phyloP scores from a whole-genome alignment of 495 filamentous ascomycete genomes.

The Penicillium egyptiacum region DNA sequence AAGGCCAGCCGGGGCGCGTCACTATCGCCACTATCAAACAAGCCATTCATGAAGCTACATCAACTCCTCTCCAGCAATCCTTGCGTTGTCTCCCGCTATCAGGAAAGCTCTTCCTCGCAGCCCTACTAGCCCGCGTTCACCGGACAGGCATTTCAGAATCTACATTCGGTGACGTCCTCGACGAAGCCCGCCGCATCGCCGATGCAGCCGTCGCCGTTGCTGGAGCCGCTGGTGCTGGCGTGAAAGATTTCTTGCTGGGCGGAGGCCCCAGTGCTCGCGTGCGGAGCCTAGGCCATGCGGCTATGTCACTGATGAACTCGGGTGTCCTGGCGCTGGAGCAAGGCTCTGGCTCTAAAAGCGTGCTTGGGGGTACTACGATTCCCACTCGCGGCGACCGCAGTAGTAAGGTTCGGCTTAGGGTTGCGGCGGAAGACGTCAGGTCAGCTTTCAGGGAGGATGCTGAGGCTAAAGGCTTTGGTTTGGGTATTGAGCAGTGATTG shows the following conservation, averaged over 20 bases:
- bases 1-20: conserved; percentile 57
- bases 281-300: conserved; percentile 66
- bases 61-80: conserved; percentile 84
- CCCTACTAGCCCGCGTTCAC: conserved; percentile 73
- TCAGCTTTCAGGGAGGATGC: conserved; percentile 84
- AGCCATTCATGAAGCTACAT: conserved; percentile 93
- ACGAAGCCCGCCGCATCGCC: conserved; percentile 80
- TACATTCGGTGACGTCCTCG: conserved; percentile 83
- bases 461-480: conserved; percentile 73
- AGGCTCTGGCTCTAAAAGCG: conserved; percentile 32
- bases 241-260: conserved; percentile 47
- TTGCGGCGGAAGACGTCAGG: conserved; percentile 87
- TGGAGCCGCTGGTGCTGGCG: conserved; percentile 38
- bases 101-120: conserved; percentile 80
- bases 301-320: conserved; percentile 79
- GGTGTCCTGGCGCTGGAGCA: conserved; percentile 83
- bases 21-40: conserved; percentile 91
- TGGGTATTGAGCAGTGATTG: conserved; percentile 41
- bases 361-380: conserved; percentile 37
- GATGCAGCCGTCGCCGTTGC: conserved; percentile 50
- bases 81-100: conserved; percentile 77
- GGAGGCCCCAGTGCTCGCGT: conserved; percentile 55
- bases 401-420: conserved; percentile 79
- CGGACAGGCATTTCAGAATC: conserved; percentile 85
- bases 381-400: conserved; percentile 72